Evolutionary conservation across 129 eudicot species (phyloP).

Genomic region (Pulicaria dysenterica): DNA sequence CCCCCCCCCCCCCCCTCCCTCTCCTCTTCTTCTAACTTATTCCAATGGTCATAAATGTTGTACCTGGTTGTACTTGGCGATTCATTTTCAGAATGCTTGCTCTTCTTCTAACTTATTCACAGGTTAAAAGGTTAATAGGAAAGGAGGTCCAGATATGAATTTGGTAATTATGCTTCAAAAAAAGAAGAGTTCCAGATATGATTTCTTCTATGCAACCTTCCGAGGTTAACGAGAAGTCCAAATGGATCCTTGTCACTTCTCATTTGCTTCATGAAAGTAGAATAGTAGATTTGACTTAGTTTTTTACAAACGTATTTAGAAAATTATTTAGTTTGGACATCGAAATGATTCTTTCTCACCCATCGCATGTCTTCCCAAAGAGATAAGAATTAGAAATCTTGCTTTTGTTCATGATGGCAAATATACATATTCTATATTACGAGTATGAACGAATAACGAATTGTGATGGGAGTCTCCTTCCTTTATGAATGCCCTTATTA

Average conservation of each 20-base stretch:
- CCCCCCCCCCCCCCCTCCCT: neutral
- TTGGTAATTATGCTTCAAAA: too few relatives aligned
- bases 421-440: neutral
- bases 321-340: neutral
- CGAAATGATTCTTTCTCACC: neutral
- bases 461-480: neutral
- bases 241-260: slow-evolving; percentile 9
- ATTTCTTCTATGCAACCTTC: slow-evolving; percentile 19
- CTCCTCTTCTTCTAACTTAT: neutral
- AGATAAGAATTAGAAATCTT: neutral
- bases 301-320: slow-evolving; percentile 8
- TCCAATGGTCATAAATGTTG: neutral
- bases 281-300: slow-evolving; percentile 21
- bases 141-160: too few relatives aligned
- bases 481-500: too few relatives aligned
- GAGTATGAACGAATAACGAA: neutral
- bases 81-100: neutral
- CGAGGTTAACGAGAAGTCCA: slow-evolving; percentile 21
- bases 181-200: too few relatives aligned
- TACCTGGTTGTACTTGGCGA: neutral
- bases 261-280: slow-evolving; percentile 26
- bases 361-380: neutral
- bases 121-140: too few relatives aligned
- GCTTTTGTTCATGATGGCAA: neutral
- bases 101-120: too few relatives aligned